Base-by-base conservation (phyloP, 495 filamentous ascomycete species). In the Aspergillus mulundensis region DNA sequence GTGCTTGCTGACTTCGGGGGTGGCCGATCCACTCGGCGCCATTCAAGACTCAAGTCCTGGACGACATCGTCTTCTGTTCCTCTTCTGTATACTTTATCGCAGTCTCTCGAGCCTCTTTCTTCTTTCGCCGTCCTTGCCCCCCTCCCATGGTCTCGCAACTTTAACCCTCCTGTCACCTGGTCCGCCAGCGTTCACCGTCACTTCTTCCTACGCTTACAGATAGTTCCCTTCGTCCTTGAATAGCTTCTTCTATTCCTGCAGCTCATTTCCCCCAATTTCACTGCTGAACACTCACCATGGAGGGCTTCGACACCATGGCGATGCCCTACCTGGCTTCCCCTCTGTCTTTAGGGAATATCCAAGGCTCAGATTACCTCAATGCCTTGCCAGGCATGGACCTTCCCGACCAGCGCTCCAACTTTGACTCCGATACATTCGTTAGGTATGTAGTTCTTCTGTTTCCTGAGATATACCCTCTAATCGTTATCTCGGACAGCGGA, bases 241-340 rank as follows among this genome's bases (percentile, higher is more conserved):
- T n/a, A n/a, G n/a, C n/a, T n/a, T n/a, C 3, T 28, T 28, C 3
- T 28, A 28, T 8, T 28, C 3, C 25, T 28, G 25, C 25, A 28
- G 25, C 25, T 3, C 25, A 28, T 4, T 51, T 3, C 1, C 43
- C 44, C 38, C 46, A 53, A n/a, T 40, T 24, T 44, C n/a, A 39
- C 38, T 42, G 38, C 21, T 38, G 14, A 24, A 32, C 61, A 59
- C 61, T 64, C 67, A 69, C 66, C 67, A 85, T 87, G 80, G 80
- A 86, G 64, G 78, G 81, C 67, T 87, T 82, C 71, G 83, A 86
- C 63, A 80, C 79, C 58, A 81, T 83, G 70, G 77, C 77, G 62
- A 83, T 87, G 81, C 78, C 81, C 41, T 87, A 85, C 64, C 63
- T 85, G 67, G 74, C 80, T 20, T 79, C 73, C 57, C 77, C 80